Conservation (phyloP, 805 yeast genomes). For the Hanseniaspora opuntiae region DNA sequence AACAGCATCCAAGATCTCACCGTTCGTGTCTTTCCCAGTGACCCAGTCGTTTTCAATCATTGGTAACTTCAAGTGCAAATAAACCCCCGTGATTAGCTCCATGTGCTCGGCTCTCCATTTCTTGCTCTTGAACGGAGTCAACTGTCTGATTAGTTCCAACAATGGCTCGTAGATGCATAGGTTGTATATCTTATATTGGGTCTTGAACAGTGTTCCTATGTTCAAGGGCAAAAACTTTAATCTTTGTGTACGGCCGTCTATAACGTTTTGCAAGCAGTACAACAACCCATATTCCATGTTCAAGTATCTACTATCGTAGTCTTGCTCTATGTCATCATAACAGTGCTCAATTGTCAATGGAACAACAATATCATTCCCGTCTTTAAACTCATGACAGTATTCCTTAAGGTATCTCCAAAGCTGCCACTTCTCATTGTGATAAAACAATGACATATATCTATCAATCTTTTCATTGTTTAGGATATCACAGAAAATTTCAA, state of each 20-base stretch:
- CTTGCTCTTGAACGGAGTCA: conserved; percentile 81
- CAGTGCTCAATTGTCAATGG: neutral
- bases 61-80: conserved; percentile 56
- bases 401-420: conserved; percentile 23
- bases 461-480: conserved; percentile 20
- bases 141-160: conserved; percentile 57
- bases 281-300: conserved; percentile 25
- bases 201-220: conserved; percentile 23
- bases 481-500: conserved; percentile 21
- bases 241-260: conserved; percentile 62
- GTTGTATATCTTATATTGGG: conserved; percentile 46
- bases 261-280: conserved; percentile 40
- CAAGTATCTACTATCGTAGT: conserved; percentile 9
- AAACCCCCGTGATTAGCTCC: conserved; percentile 83
- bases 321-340: conserved; percentile 11
- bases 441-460: conserved; percentile 23
- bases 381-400: neutral
- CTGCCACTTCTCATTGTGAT: conserved; percentile 15
- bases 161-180: conserved; percentile 52
- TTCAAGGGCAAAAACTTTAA: conserved; percentile 25
- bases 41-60: conserved; percentile 72
- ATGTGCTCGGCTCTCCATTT: conserved; percentile 88
- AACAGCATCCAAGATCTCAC: conserved; percentile 60
- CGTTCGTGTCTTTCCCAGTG: conserved; percentile 63
- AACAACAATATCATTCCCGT: neutral